Conservation (phyloP, 371 early-diverging fungal genomes). For the Coemansia sp. region DNA sequence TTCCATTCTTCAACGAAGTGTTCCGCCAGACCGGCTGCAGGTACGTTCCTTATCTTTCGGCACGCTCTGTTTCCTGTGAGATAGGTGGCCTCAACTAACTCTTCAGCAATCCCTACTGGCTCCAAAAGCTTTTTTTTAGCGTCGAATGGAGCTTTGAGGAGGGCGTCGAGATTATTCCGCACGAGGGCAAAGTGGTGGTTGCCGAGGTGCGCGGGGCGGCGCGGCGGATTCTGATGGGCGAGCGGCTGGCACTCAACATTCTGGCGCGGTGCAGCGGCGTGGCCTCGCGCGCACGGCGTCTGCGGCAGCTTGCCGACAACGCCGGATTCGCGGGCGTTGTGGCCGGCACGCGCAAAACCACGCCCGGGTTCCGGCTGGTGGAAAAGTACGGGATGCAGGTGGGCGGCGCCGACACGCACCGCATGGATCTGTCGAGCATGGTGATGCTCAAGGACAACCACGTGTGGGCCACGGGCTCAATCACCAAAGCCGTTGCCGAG, state of each 20-base stretch:
- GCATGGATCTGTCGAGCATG: constrained; percentile 95
- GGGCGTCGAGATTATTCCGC: constrained; percentile 72
- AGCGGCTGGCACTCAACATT: constrained; percentile 93
- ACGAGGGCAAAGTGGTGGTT: constrained; percentile 63
- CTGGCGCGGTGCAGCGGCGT: constrained; percentile 93
- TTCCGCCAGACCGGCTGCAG: constrained; percentile 87
- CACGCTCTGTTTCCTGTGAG: too few species aligned
- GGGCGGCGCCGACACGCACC: constrained; percentile 95
- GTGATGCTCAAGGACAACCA: constrained; percentile 99
- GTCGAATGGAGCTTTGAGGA: constrained; percentile 85
- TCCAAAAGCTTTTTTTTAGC: constrained; percentile 51
- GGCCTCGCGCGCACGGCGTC: constrained; percentile 76
- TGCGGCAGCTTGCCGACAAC: constrained; percentile 67
- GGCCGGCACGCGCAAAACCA: constrained; percentile 97
- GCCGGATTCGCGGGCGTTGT: constrained; percentile 82
- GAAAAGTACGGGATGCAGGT: constrained; percentile 98
- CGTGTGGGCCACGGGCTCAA: constrained; percentile 93
- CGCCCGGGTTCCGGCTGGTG: constrained; percentile 95
- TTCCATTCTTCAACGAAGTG: constrained; percentile 93
- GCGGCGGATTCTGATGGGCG: constrained; percentile 86
- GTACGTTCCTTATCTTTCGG: constrained; percentile 6
- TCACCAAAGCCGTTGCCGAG: constrained; percentile 80
- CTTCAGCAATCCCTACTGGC: too few species aligned
- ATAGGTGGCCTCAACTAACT: too few species aligned
- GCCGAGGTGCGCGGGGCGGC: constrained; percentile 86